Percentiles rank a stretch among this genome's conserved stretches.
Conservation (phyloP, 441 rosid species). For the Flueggea neowawraea region DNA sequence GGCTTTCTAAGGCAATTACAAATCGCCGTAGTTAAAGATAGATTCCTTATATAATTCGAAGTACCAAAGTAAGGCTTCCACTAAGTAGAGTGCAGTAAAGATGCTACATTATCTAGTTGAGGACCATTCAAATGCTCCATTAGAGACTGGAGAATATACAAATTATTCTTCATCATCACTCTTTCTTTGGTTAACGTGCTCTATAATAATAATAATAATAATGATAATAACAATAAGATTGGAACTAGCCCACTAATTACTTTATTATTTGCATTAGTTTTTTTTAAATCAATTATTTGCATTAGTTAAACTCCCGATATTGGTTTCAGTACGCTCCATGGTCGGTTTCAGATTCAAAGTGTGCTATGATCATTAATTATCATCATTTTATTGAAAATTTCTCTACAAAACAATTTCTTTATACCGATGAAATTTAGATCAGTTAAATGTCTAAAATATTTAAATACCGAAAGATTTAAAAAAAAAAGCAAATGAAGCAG, state of each 20-base stretch:
- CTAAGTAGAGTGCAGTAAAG: conserved; percentile 20
- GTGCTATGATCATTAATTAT: no score
- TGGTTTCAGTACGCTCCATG: no score
- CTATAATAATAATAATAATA: conserved; percentile 1
- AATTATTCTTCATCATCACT: conserved; percentile 1
- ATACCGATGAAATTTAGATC: no score
- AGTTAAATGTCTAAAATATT: no score
- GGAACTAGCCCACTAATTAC: conserved; percentile 4
- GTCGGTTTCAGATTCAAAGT: no score
- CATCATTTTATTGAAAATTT: no score
- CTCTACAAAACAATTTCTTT: no score
- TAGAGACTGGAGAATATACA: conserved; percentile 21
- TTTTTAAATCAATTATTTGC: no score
- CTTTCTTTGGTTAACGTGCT: conserved; percentile 5
- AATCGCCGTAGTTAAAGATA: conserved; percentile 7
- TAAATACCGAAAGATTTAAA: no score
- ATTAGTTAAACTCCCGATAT: no score
- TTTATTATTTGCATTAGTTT: neutral
- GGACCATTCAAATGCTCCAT: conserved; percentile 22
- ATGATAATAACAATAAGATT: neutral
- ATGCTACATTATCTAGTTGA: conserved; percentile 26
- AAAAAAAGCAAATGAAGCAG: no score
- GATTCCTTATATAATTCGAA: conserved; percentile 12
- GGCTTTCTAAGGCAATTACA: conserved; percentile 7
- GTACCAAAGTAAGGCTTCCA: conserved; percentile 14